Evolutionary conservation across 176 grass and related monocot genomes (phyloP), one percentile per base, ranked within the genome.

Genomic region (Urochloa ruziziensis): DNA sequence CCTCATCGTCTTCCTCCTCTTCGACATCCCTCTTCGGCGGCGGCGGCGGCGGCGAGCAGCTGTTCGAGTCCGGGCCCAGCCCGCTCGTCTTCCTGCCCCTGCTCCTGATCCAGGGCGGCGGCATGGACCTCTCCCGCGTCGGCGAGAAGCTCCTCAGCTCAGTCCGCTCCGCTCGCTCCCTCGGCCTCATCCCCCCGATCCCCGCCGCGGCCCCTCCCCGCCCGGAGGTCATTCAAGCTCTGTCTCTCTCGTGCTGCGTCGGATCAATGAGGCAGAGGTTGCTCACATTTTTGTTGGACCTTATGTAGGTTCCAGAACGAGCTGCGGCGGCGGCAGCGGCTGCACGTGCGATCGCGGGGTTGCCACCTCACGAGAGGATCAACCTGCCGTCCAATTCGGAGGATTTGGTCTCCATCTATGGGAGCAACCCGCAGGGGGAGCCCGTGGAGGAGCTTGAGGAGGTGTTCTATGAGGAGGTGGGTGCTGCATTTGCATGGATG

Each of bases 61-160:
- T 92, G 40, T 92, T 99, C 79, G 91, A 92, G 66, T 78, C 88
- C 37, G 73, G 83, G 27, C 96, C 91, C 21, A 88, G 89, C 34
- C 96, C 96, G 23, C 85, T 99, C 58, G 91, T 99, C 25, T 99
- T 99, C 86, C 96, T 99, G 57, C 93, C 96, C 67, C 85, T 99
- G 83, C 96, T 99, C 66, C 85, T 99, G 83, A 93, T 99, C 89
- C 93, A 99, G 79, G 89, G 93, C 33, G 91, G 96, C 42, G 93
- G 96, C 79, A 99, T 99, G 96, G 96, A 99, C 92, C 89, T 99
- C 53, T 99, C 96, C 29, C 85, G 93, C 81, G 96, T 99, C 67
- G 91, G 96, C 69, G 96, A 99, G 91, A 99, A 88, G 91, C 78
- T 99, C 65, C 85, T 99, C 85, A 99, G 91, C 88, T 99, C 93